Evolutionary conservation across 2,329 filamentous ascomycete species (phyloP), one percentile per base, ranked within the genome.

Genomic region (Aspergillus sp.): DNA sequence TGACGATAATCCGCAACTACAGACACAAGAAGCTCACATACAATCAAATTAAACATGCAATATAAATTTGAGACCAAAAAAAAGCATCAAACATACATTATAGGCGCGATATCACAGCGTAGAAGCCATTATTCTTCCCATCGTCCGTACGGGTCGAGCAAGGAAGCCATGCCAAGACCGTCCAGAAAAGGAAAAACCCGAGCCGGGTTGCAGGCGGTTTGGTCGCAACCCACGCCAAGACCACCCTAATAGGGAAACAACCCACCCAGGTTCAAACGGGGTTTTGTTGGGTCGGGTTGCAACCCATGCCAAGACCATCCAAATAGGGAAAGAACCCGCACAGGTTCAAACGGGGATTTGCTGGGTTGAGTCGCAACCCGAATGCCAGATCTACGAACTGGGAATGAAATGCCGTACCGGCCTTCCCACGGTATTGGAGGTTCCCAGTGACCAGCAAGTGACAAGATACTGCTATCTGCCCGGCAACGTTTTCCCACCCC

Each of bases 11-110:
- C 5, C 15, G 15, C 12, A 6, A 37, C 1, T n/a, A 37, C 35
- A 8, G 2, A 1, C 35, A 4, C 35, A 6, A n/a, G 3, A 37
- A n/a, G 1, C 14, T 2, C 1, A 11, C 7, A 1, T 37, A 27
- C 14, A 6, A 9, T 37, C 2, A n/a, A 6, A 5, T n/a, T 0
- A 1, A 37, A 15, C 0, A 37, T n/a, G 6, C 4, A 15, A 1
- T 37, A n/a, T 9, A 37, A 1, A 6, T 37, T 0, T 1, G 6
- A 37, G 6, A n/a, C 1, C 0, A 6, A 7, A 14, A 37, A 1
- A 37, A 37, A 37, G 2, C 1, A 15, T 37, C 5, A 37, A 35
- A 37, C 7, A 37, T 4, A 1, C 14, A 37, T 1, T 11, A 1
- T 37, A 37, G 35, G 6, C 14, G 12, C 4, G 35, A 15, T 37